Conservation (phyloP, 306 rosid genomes). For the Pterocarpus macrocarpus region DNA sequence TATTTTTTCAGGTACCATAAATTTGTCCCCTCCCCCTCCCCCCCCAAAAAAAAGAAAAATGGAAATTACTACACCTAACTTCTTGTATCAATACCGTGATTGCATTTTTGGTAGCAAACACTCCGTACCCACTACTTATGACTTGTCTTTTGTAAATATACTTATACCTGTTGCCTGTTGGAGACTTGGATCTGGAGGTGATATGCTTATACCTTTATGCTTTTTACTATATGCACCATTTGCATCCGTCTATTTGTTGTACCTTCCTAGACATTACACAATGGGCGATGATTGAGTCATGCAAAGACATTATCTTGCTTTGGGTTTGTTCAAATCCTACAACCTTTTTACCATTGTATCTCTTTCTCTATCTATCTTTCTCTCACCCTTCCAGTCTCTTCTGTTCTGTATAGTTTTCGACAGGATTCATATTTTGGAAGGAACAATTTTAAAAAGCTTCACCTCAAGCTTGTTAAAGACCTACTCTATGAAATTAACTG, state of each 20-base stretch:
- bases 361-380: background rate
- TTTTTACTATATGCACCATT: background rate
- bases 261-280: constrained; percentile 17
- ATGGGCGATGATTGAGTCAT: background rate
- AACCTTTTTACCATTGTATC: background rate
- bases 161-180: background rate
- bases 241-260: background rate
- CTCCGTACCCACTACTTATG: constrained; percentile 13
- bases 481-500: constrained; percentile 5
- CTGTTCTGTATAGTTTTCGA: background rate
- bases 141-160: constrained; percentile 28
- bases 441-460: constrained; percentile 1
- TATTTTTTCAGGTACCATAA: constrained; percentile 87
- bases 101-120: constrained; percentile 28
- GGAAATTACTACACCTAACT: background rate
- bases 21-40: background rate
- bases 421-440: constrained; percentile 7
- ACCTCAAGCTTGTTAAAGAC: constrained; percentile 11
- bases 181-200: constrained; percentile 19
- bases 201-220: background rate
- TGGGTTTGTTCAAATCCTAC: constrained; percentile 23
- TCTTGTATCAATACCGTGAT: constrained; percentile 9
- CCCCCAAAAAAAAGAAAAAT: no score
- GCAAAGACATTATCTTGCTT: constrained; percentile 23
- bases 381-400: constrained; percentile 29